These are phyloP conservation scores for Microsporum ferrugineum DNA, from an alignment of 2,329 filamentous ascomycete species.

Conservation along the genomic window DNA sequence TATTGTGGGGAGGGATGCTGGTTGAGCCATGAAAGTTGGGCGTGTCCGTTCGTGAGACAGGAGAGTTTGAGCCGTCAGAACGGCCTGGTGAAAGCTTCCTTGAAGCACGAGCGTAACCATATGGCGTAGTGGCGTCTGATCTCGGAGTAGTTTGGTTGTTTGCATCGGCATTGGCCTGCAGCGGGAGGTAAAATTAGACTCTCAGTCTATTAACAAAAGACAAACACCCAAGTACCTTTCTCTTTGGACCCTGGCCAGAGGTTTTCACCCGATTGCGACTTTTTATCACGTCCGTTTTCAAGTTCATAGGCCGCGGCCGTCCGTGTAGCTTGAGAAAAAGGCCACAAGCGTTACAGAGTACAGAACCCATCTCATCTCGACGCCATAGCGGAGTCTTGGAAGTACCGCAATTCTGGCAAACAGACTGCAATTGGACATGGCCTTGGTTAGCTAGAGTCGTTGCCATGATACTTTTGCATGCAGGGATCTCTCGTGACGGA, in stretches of 20 bases:
- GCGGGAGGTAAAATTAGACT: slow-evolving; percentile 9
- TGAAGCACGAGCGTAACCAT: slow-evolving; percentile 53
- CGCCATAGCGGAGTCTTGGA: slow-evolving; percentile 96
- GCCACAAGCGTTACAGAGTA: slow-evolving; percentile 96
- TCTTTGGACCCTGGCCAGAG: slow-evolving; percentile 62
- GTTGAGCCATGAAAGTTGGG: slow-evolving; percentile 59
- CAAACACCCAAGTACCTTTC: slow-evolving; percentile 53
- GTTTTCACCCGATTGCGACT: slow-evolving; percentile 97
- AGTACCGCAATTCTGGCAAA: slow-evolving; percentile 91
- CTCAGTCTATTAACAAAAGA: slow-evolving; percentile 3
- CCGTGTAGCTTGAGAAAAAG: slow-evolving; percentile 96
- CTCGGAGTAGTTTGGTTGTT: slow-evolving; percentile 50
- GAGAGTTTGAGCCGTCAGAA: slow-evolving; percentile 64
- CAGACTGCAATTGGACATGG: slow-evolving; percentile 64
- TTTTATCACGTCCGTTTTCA: slow-evolving; percentile 99
- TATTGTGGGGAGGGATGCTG: slow-evolving; percentile 60
- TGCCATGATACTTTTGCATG: slow-evolving; percentile 28
- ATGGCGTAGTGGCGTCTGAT: slow-evolving; percentile 46
- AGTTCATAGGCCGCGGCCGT: slow-evolving; percentile 79
- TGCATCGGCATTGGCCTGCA: slow-evolving; percentile 38
- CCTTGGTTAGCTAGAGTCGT: slow-evolving; percentile 39
- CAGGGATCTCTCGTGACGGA: neutral
- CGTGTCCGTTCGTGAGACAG: slow-evolving; percentile 67
- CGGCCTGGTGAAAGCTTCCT: slow-evolving; percentile 62
- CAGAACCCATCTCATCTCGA: slow-evolving; percentile 86